Conservation (phyloP, 768 basidiomycete species). For the Collybiopsis confluens region DNA sequence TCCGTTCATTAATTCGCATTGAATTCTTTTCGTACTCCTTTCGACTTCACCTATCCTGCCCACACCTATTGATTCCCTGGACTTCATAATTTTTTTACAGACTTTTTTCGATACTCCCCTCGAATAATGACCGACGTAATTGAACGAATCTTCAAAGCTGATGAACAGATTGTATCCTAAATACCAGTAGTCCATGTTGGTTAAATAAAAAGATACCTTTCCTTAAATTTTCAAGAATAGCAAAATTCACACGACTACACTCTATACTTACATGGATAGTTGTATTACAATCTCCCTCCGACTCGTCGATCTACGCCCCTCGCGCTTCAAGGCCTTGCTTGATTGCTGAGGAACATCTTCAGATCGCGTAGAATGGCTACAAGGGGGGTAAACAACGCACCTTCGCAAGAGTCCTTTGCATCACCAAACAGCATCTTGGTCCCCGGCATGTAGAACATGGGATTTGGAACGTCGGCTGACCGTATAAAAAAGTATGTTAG, state of each 20-base stretch:
- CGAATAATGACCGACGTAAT: too few species aligned
- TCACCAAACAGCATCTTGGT: slow-evolving; percentile 92
- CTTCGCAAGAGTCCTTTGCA: slow-evolving; percentile 84
- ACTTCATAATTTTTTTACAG: too few species aligned
- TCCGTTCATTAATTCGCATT: background rate
- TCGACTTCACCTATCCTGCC: too few species aligned
- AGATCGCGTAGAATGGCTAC: background rate
- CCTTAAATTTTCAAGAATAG: background rate
- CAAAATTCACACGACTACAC: background rate
- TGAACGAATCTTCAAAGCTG: too few species aligned
- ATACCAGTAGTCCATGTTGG: background rate
- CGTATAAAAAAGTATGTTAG: background rate
- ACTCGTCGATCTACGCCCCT: background rate
- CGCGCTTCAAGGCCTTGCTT: slow-evolving; percentile 52
- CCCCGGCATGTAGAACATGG: slow-evolving; percentile 90
- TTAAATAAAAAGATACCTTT: background rate
- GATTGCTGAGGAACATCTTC: slow-evolving; percentile 35
- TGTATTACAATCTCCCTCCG: background rate
- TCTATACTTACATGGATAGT: background rate
- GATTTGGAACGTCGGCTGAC: slow-evolving; percentile 85
- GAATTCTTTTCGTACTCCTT: background rate
- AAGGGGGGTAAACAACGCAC: background rate
- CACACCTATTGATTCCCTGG: too few species aligned
- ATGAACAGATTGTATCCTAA: background rate
- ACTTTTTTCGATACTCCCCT: too few species aligned